Percentiles rank a stretch among this genome's conserved stretches.
These are phyloP conservation scores for Santalum album DNA, from an alignment of 164 flowering plant species.

Conservation along the genomic window DNA sequence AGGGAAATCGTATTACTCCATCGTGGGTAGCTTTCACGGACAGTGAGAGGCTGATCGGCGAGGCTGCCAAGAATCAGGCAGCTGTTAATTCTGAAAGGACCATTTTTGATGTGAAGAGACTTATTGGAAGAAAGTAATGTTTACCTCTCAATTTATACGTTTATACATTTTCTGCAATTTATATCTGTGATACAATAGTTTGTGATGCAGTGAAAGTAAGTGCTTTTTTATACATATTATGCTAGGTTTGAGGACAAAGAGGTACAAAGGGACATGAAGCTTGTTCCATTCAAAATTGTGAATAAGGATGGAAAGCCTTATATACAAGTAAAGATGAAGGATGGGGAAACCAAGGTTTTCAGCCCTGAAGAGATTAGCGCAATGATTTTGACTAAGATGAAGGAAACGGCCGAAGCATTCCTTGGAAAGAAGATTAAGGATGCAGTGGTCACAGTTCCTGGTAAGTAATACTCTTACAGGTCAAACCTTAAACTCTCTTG, in stretches of 20 bases:
- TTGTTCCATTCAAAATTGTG: constrained; percentile 76
- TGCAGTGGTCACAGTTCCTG: constrained; percentile 92
- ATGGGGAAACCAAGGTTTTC: constrained; percentile 77
- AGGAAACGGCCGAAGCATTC: constrained; percentile 93
- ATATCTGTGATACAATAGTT: neutral
- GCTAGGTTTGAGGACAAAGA: constrained; percentile 84
- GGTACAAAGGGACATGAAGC: constrained; percentile 85
- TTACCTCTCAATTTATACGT: neutral
- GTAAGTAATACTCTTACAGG: constrained; percentile 19
- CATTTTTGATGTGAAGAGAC: constrained; percentile 74
- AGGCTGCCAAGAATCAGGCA: constrained; percentile 88
- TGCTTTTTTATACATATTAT: neutral
- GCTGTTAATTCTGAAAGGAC: constrained; percentile 72
- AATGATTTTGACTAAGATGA: constrained; percentile 81
- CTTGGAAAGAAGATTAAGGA: constrained; percentile 93
- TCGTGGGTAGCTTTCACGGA: constrained; percentile 89
- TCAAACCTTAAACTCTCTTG: neutral
- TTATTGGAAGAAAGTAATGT: constrained; percentile 71
- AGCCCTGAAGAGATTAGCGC: constrained; percentile 95
- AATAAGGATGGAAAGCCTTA: constrained; percentile 90
- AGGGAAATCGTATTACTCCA: constrained; percentile 85
- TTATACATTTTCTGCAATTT: neutral
- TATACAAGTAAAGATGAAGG: constrained; percentile 65
- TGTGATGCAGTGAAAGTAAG: neutral
- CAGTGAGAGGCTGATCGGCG: constrained; percentile 71